Base-by-base conservation (phyloP, 1,139 yeast genomes). In the Hyphopichia wangnamkhiaoensis region DNA sequence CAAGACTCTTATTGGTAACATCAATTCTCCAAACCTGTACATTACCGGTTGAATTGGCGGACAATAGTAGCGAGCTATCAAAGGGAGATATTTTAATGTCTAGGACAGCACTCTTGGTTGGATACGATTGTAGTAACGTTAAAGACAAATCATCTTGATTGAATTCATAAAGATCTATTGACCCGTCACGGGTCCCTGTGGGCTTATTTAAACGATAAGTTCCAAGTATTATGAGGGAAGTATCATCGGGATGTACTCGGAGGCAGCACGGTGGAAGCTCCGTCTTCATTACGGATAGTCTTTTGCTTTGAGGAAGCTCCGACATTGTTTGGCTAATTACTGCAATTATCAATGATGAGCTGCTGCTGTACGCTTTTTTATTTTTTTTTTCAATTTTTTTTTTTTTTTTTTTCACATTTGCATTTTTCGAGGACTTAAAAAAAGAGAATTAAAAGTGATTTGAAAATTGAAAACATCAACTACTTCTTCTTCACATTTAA, bases 11-110 rank as follows among this genome's bases (percentile, higher is more conserved):
- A 39, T 42, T 42, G 4, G 44, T 51, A 20, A 33, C 34, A 35
- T 53, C 45, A 37, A 65, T 61, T 18, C 53, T 64, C 97, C 97
- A 91, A 3, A 85, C 47, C 29, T 67, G 66, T 12, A 91, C 53
- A 43, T 75, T 74, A 1, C 98, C 98, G 0, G 89, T 84, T 0
- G 96, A 86, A 55, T 91, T 96, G 0, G 83, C 91, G 1, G 89
- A 74, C 3, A 74, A 72, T 3, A 90, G 47, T 5, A 74, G 33
- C 8, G 66, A 48, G 3, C 64, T 58, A 47, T 82, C 80, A 34
- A 63, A 61, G 0, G 89, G 87, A 31, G 72, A 71, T 42, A 87
- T 64, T 50, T 88, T 86, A 34, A 89, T 50, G 54, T 93, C 98
- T 34, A 93, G 60, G 15, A 91, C 72, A 0, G 98, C 95, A 31